Percentiles rank a stretch among this genome's conserved stretches.
Evolutionary conservation across 176 grass and related monocot genomes (phyloP).

Genomic region (Oryza australiensis): DNA sequence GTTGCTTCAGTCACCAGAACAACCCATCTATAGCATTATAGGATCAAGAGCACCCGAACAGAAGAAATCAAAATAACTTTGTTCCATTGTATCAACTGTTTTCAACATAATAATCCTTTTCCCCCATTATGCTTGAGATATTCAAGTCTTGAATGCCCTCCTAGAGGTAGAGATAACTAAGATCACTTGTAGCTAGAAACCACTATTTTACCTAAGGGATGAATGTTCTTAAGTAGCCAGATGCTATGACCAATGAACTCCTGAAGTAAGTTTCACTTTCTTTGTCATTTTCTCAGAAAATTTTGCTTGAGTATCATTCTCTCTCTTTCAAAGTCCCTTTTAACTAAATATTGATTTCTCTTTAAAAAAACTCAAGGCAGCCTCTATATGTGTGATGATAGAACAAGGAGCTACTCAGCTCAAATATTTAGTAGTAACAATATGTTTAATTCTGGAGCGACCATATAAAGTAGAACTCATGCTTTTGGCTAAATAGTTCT

Average conservation of each 20-base stretch:
- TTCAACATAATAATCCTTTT: slow-evolving; percentile 29
- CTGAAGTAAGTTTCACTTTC: neutral
- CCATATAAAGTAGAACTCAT: neutral
- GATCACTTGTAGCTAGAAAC: slow-evolving; percentile 24
- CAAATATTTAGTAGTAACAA: neutral
- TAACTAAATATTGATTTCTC: neutral
- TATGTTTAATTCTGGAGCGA: neutral
- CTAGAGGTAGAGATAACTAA: too few species aligned
- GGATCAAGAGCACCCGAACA: slow-evolving; percentile 71
- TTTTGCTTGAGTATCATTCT: neutral
- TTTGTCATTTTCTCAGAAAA: too few species aligned
- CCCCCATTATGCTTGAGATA: slow-evolving; percentile 4
- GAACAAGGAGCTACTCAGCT: neutral
- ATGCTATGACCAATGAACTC: too few species aligned
- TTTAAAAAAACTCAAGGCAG: neutral
- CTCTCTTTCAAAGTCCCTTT: neutral
- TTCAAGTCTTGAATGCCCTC: slow-evolving; percentile 30
- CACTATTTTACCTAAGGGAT: neutral
- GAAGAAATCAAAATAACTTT: slow-evolving; percentile 76
- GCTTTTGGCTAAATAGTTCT: neutral
- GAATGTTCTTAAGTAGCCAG: too few species aligned
- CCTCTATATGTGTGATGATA: neutral
- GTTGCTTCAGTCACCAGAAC: too few species aligned
- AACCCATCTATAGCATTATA: slow-evolving; percentile 86
- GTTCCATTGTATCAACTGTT: slow-evolving; percentile 4